Evolutionary conservation across 1,284 basidiomycete species (phyloP).

Genomic region (Puccinia hordei): DNA sequence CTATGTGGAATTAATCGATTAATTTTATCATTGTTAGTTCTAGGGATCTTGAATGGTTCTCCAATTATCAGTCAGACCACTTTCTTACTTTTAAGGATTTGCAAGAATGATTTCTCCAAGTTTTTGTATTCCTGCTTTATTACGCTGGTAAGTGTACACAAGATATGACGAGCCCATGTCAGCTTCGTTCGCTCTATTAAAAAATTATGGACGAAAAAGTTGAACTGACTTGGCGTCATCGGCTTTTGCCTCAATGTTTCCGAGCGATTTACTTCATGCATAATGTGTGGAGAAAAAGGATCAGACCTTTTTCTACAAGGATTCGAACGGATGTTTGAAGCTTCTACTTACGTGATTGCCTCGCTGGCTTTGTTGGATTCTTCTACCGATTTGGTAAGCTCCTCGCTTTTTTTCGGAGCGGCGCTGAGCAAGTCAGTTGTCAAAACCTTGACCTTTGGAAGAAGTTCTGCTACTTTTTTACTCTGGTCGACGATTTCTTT

Average conservation of each 20-base stretch:
- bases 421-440: background rate
- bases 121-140: slow-evolving; percentile 22
- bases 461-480: background rate
- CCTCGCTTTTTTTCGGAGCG: background rate
- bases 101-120: slow-evolving; percentile 23
- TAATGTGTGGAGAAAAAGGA: background rate
- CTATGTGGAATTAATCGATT: background rate
- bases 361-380: slow-evolving; percentile 6
- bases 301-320: background rate
- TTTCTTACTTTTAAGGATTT: slow-evolving; percentile 4
- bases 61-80: background rate
- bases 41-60: background rate
- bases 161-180: background rate
- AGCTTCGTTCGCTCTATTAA: background rate
- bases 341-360: background rate
- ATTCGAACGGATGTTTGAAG: background rate
- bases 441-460: background rate
- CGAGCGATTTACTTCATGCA: slow-evolving; percentile 17
- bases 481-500: slow-evolving; percentile 12
- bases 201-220: background rate
- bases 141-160: background rate
- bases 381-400: background rate
- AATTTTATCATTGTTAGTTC: background rate
- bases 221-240: slow-evolving; percentile 26
- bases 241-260: background rate